A percentile compares a stretch with the other conserved stretches of the same genome.
These are phyloP conservation scores for Dothistroma pini DNA, from an alignment of 2,329 filamentous ascomycete species.

Conservation along the genomic window DNA sequence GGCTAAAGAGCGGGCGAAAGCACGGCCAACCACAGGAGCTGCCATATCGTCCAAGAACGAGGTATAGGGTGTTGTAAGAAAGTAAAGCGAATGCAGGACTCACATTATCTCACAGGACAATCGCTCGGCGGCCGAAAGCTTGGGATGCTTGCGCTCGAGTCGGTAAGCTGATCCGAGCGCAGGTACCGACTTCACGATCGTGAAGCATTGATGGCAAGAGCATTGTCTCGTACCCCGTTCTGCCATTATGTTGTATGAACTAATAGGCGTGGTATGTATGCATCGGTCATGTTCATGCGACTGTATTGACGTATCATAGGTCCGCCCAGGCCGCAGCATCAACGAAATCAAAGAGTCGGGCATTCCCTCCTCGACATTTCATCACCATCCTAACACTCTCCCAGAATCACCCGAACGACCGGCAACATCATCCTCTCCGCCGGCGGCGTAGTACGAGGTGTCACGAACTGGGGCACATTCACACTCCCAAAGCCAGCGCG, in stretches of 20 bases:
- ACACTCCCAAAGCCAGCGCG: conserved; percentile 74
- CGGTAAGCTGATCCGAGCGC: background rate
- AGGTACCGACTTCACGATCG: conserved; percentile 1
- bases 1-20: conserved; percentile 22
- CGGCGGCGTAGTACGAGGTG: conserved; percentile 84
- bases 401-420: conserved; percentile 80
- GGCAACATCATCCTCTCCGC: conserved; percentile 77
- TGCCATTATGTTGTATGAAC: conserved; percentile 81
- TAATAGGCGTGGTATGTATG: conserved; percentile 80
- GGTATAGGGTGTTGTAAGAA: background rate
- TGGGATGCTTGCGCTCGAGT: background rate
- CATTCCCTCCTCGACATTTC: conserved; percentile 19
- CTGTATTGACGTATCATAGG: conserved; percentile 51
- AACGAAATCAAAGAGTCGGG: conserved; percentile 91
- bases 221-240: background rate
- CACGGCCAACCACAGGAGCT: conserved; percentile 17
- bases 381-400: conserved; percentile 7
- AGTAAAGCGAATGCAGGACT: background rate
- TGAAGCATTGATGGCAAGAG: background rate
- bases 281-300: background rate
- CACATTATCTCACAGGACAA: background rate
- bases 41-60: conserved; percentile 11
- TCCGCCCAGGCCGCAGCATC: conserved; percentile 78
- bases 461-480: conserved; percentile 95
- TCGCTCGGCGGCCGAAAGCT: background rate